Conservation (phyloP, 2,329 filamentous ascomycete genomes). For the Fusarium nematophilum region DNA sequence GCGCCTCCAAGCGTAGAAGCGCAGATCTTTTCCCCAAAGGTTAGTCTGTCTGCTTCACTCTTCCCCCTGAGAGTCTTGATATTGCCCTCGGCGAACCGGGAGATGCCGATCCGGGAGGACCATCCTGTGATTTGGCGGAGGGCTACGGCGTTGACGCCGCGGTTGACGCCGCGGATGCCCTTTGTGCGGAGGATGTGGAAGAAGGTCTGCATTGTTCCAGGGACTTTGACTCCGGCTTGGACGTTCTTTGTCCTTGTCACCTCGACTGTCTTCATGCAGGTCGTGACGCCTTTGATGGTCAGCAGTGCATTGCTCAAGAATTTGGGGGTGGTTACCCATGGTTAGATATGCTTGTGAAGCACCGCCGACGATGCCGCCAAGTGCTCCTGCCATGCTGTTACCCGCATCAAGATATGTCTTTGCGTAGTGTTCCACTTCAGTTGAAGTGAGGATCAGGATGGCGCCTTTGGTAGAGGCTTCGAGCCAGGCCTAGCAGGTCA, state of each 20-base stretch:
- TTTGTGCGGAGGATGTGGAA: conserved; percentile 9
- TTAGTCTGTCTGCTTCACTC: neutral
- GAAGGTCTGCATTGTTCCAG: conserved; percentile 21
- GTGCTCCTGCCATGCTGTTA: neutral
- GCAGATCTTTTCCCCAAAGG: conserved; percentile 7
- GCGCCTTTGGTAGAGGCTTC: conserved; percentile 21
- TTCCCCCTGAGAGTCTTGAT: conserved; percentile 4
- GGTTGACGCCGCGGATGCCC: conserved; percentile 18
- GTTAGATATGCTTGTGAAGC: conserved; percentile 22
- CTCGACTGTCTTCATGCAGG: conserved; percentile 23
- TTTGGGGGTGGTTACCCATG: conserved; percentile 9
- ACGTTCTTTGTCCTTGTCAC: conserved; percentile 13
- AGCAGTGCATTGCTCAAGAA: no score
- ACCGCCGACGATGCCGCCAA: conserved; percentile 12
- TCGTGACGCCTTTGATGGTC: conserved; percentile 12
- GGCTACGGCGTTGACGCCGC: conserved; percentile 16
- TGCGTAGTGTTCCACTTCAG: conserved; percentile 13
- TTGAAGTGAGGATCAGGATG: conserved; percentile 15
- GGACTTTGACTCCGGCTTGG: neutral
- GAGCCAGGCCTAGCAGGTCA: conserved; percentile 13
- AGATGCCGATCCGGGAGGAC: conserved; percentile 22
- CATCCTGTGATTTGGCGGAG: conserved; percentile 19
- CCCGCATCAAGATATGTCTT: conserved; percentile 2
- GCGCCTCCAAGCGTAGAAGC: conserved; percentile 7
- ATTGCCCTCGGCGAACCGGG: conserved; percentile 11